Conservation (phyloP, 371 early-diverging fungal species). For the Mortierella sp. region DNA sequence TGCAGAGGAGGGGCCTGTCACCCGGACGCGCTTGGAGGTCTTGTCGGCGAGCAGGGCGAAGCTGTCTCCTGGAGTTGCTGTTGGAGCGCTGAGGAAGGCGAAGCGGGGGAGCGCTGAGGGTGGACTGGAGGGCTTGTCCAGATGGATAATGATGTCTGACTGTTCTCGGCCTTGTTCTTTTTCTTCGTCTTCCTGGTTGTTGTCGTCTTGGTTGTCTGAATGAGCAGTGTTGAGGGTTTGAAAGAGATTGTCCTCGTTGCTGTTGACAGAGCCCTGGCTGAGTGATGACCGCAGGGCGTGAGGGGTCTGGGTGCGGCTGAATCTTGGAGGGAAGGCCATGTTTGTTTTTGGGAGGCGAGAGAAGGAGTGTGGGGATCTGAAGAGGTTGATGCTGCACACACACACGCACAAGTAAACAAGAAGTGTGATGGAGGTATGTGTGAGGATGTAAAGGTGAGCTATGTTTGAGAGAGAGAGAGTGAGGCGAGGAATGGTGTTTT, state of each 20-base stretch:
- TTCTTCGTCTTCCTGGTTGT: constrained; percentile 6
- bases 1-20: constrained; percentile 18
- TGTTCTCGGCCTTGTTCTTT: constrained; percentile 15
- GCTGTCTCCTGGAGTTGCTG: background rate
- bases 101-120: constrained; percentile 2
- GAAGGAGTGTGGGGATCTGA: background rate
- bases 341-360: background rate
- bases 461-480: constrained; percentile 10
- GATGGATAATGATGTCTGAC: constrained; percentile 2
- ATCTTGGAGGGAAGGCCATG: constrained; percentile 11
- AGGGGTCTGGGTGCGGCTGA: constrained; percentile 33
- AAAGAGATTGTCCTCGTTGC: background rate
- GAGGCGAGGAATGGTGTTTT: constrained; percentile 1
- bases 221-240: background rate
- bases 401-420: no score
- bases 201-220: background rate
- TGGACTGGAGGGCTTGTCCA: constrained; percentile 2
- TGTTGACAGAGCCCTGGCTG: background rate
- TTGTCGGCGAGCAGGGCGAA: constrained; percentile 35
- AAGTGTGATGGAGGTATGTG: background rate
- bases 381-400: no score
- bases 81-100: background rate
- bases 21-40: constrained; percentile 34
- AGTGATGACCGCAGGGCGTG: constrained; percentile 7
- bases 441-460: background rate